Base-by-base conservation (phyloP, 2,329 filamentous ascomycete genomes). In the Fusarium acutatum region DNA sequence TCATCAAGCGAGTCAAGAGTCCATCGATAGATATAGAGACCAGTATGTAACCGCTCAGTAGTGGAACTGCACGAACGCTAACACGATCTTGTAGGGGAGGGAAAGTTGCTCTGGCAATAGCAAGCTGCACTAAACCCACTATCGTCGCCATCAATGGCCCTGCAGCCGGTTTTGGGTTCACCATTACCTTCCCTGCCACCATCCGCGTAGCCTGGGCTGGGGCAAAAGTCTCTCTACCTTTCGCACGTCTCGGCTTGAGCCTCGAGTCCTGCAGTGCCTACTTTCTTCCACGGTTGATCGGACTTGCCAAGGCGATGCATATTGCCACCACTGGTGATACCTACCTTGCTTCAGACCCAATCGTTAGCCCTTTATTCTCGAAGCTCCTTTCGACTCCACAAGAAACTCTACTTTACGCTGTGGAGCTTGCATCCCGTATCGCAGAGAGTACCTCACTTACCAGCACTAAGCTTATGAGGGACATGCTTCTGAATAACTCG, bases 371-470 rank as follows among this genome's bases (percentile, higher is more conserved):
- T 28, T 15, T 46, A 10, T 46, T 46, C 43, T 46, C 43, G 6
- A 46, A 46, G n/a, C 24, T 46, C 24, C 43, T 28, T 10, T 20
- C 13, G 13, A 46, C 43, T 20, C 43, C 24, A 14, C 11, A 46
- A 7, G 43, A 28, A 22, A 28, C 43, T 28, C 5, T 46, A 4
- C 0, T 0, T 4, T 28, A 28, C 7, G 24, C 18, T 4, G 18
- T 46, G 2, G 43, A 46, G 18, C 43, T 46, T 46, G 18, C 43
- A 0, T 46, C 43, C 24, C 5, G 18, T 2, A 28, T 46, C 7
- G 24, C 18, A 10, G 24, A 20, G 12, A 5, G 13, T 46, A 22
- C 18, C 8, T 46, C 43, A 12, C 24, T 46, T 20, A 46, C 12
- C 24, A 28, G 43, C 5, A 28, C 43, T 28, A 46, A 46, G 18